Evolutionary conservation across 2,329 filamentous ascomycete species (phyloP).

Genomic region (Metarhizium sp.): DNA sequence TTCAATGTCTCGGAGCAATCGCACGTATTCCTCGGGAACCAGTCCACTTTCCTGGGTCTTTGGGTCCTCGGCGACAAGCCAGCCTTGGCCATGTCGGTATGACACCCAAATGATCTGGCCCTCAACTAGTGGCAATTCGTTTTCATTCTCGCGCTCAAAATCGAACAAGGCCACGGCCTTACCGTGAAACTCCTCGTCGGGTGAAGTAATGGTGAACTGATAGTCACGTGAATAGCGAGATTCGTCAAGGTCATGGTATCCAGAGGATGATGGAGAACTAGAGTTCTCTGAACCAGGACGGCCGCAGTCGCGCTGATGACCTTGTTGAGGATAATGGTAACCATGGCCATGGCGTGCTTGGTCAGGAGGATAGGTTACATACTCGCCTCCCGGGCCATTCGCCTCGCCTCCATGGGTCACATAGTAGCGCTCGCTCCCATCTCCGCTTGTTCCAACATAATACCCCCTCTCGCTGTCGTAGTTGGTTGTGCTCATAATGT

Average conservation of each 20-base stretch:
- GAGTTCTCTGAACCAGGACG: conserved; percentile 47
- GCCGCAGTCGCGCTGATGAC: conserved; percentile 41
- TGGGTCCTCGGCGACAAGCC: conserved; percentile 93
- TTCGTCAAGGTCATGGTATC: conserved; percentile 53
- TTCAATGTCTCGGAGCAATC: conserved; percentile 85
- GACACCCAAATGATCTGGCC: conserved; percentile 95
- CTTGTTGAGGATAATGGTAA: conserved; percentile 32
- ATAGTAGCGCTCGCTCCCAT: conserved; percentile 68
- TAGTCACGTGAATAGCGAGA: conserved; percentile 85
- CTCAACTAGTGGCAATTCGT: conserved; percentile 84
- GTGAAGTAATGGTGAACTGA: conserved; percentile 88
- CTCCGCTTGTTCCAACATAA: conserved; percentile 55
- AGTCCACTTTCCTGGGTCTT: conserved; percentile 89
- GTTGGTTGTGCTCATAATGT: conserved; percentile 36
- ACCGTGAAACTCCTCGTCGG: conserved; percentile 95
- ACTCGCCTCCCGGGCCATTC: conserved; percentile 70
- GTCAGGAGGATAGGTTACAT: conserved; percentile 66
- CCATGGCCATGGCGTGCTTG: conserved; percentile 48
- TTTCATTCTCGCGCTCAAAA: conserved; percentile 91
- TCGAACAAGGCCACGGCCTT: conserved; percentile 94
- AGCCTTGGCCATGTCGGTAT: conserved; percentile 91
- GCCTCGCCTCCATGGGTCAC: conserved; percentile 59
- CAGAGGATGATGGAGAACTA: conserved; percentile 49
- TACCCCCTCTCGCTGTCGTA: conserved; percentile 56
- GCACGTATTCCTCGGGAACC: conserved; percentile 93